Evolutionary conservation across 1,139 yeast genomes (phyloP), one percentile per base, ranked within the genome.

Genomic region (Zygoascus sp.): DNA sequence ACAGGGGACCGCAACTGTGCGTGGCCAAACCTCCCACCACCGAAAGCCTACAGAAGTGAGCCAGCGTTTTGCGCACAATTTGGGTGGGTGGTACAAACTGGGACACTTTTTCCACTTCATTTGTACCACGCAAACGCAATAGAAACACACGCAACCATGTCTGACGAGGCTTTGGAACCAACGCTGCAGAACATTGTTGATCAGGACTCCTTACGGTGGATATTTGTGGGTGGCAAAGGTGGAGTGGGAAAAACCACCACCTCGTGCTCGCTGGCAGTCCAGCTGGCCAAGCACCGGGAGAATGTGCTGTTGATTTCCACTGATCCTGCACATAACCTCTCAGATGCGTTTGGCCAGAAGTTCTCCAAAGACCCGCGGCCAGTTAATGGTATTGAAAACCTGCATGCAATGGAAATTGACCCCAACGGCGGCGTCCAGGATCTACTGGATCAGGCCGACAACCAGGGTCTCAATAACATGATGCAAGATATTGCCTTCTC

Each of bases 201-300:
- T 51, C 74, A 70, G 51, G 61, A 58, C 48, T 53, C 92, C 15
- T 77, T 92, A 61, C 86, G 86, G 62, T 92, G 98, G 98, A 85
- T 92, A 56, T 92, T 92, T 63, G 97, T 90, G 37, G 98, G 98
- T 53, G 98, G 98, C 59, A 92, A 92, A 73, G 98, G 98, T 65
- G 98, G 98, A 68, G 98, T 92, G 34, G 98, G 98, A 58, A 92
- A 92, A 67, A 92, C 98, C 56, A 92, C 98, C 39, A 87, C 97
- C 2, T 90, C 97, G 0, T 90, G 96, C 44, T 89, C 97, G 19
- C 77, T 92, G 57, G 96, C 98, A 22, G 86, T 90, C 51, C 97
- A 92, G 68, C 71, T 88, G 50, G 81, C 86, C 49, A 83, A 87
- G 63, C 92, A 94, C 45, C 65, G 78, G 25, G 90, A 87, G 56